Percentiles rank a stretch among this genome's conserved stretches.
These are phyloP conservation scores for Aspergillus kassunensis DNA, from an alignment of 495 filamentous ascomycete species.

Conservation along the genomic window DNA sequence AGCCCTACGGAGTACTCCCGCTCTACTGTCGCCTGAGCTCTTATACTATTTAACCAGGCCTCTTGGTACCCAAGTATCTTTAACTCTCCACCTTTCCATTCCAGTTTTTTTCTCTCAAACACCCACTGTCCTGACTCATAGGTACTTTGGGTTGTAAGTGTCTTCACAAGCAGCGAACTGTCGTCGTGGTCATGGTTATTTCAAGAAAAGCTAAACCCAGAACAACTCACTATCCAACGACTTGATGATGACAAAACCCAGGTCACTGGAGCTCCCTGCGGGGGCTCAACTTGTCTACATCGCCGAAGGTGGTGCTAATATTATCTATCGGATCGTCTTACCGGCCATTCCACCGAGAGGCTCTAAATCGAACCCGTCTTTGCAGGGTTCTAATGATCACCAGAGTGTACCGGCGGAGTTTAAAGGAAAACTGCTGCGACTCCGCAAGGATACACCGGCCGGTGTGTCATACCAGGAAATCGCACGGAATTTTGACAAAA, in stretches of 20 bases:
- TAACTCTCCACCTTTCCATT: neutral
- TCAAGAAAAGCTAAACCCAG: constrained; percentile 3
- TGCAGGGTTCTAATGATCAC: constrained; percentile 8
- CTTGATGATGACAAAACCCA: constrained; percentile 37
- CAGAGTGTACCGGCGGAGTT: constrained; percentile 25
- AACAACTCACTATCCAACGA: constrained; percentile 10
- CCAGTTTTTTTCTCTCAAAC: neutral
- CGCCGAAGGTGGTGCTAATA: constrained; percentile 68
- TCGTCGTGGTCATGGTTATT: constrained; percentile 22
- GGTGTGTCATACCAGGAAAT: constrained; percentile 53
- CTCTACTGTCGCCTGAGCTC: neutral
- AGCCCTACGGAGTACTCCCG: too few species aligned
- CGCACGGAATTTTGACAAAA: constrained; percentile 52
- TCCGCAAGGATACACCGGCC: constrained; percentile 59
- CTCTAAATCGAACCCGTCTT: constrained; percentile 9
- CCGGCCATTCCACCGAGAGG: constrained; percentile 17
- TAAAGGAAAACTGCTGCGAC: constrained; percentile 55
- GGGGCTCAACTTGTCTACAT: constrained; percentile 48
- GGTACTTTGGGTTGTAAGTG: constrained; percentile 7
- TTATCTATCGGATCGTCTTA: constrained; percentile 58
- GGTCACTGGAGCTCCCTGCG: constrained; percentile 35
- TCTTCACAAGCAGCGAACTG: neutral
- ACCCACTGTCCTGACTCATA: neutral
- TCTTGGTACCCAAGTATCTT: neutral
- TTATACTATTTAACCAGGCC: constrained; percentile 3